Evolutionary conservation across 169 alveolate genomes (phyloP).

Genomic region (Plasmodium vinckei): DNA sequence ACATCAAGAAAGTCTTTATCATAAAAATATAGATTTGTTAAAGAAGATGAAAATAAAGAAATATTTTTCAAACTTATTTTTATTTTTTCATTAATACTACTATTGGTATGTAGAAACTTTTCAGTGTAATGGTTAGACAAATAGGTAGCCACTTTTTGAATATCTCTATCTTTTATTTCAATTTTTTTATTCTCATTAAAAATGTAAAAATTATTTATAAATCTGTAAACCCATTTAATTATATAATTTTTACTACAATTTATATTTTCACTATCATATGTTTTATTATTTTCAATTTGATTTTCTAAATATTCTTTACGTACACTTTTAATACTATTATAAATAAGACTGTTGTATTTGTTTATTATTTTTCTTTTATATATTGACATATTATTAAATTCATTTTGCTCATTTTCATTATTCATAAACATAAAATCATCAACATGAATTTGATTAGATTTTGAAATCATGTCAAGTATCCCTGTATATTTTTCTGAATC

Average conservation of each 20-base stretch:
- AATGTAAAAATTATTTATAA: conserved; percentile 7
- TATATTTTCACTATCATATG: background rate
- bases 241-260: background rate
- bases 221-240: conserved; percentile 52
- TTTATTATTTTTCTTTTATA: background rate
- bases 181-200: background rate
- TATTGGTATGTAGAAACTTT: background rate
- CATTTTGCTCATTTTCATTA: background rate
- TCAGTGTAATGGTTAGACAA: background rate
- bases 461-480: conserved; percentile 19
- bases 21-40: conserved; percentile 12
- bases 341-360: background rate
- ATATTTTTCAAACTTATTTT: conserved; percentile 14
- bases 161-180: conserved; percentile 16
- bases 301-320: conserved; percentile 7
- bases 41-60: conserved; percentile 7
- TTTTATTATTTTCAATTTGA: too few species aligned
- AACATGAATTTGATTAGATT: conserved; percentile 11
- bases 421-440: conserved; percentile 20
- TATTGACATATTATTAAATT: background rate
- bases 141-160: conserved; percentile 6
- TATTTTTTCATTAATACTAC: background rate
- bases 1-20: conserved; percentile 20
- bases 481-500: background rate
- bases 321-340: conserved; percentile 6